A percentile compares a stretch with the other conserved stretches of the same genome.
Evolutionary conservation across 495 filamentous ascomycete species (phyloP).

Genomic region (Lophiotrema nucula): DNA sequence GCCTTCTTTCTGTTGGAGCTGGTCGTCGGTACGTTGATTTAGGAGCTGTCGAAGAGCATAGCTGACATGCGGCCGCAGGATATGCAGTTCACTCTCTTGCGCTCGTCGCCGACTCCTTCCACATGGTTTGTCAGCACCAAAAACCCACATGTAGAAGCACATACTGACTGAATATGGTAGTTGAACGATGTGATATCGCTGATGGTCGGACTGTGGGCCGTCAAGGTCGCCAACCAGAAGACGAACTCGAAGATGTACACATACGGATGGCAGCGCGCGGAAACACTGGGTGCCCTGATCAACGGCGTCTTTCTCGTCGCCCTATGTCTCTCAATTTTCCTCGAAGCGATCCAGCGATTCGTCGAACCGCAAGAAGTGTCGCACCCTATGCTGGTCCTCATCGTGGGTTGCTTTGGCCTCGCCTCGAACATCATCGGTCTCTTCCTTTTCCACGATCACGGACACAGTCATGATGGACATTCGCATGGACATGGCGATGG

Average conservation of each 20-base stretch:
- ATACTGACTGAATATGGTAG: slow-evolving; percentile 42
- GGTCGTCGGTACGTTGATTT: slow-evolving; percentile 57
- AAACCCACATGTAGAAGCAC: background rate
- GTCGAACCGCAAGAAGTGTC: slow-evolving; percentile 82
- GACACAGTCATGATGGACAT: slow-evolving; percentile 71
- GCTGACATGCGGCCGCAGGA: slow-evolving; percentile 46
- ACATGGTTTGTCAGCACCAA: slow-evolving; percentile 65
- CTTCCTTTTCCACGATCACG: slow-evolving; percentile 87
- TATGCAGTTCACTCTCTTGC: slow-evolving; percentile 87
- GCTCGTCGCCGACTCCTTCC: slow-evolving; percentile 93
- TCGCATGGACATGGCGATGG: slow-evolving; percentile 48
- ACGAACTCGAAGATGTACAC: slow-evolving; percentile 84
- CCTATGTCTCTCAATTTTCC: slow-evolving; percentile 89
- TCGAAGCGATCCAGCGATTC: slow-evolving; percentile 88
- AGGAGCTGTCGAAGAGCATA: background rate
- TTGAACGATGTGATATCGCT: slow-evolving; percentile 96
- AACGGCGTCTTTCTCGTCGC: slow-evolving; percentile 98
- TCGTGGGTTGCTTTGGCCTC: slow-evolving; percentile 84
- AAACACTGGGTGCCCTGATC: slow-evolving; percentile 90
- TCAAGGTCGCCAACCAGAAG: slow-evolving; percentile 75
- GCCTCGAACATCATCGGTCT: slow-evolving; percentile 87
- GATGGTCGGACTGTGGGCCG: slow-evolving; percentile 90
- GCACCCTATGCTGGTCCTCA: slow-evolving; percentile 79
- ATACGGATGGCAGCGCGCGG: slow-evolving; percentile 98
- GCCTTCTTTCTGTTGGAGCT: slow-evolving; percentile 89